Evolutionary conservation across 192 early-diverging fungal species (phyloP).

Genomic region (Coemansia sp.): DNA sequence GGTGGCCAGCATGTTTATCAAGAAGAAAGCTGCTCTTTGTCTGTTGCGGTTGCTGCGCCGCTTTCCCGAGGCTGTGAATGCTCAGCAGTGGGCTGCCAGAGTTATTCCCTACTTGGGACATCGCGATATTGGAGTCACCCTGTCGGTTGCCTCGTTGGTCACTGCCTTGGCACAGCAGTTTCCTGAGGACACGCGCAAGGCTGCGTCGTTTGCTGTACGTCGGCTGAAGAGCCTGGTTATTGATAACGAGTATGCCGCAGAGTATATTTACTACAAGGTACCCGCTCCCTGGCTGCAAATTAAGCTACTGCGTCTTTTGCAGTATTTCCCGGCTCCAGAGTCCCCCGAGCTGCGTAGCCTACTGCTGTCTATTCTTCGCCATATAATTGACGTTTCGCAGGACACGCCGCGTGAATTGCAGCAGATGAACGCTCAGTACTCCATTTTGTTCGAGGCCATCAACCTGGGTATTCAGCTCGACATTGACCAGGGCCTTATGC

Average conservation of each 20-base stretch:
- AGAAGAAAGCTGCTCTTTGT: conserved; percentile 96
- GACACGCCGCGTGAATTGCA: conserved; percentile 94
- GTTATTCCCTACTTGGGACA: conserved; percentile 85
- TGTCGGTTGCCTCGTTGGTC: conserved; percentile 81
- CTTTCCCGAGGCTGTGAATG: conserved; percentile 85
- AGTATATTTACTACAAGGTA: conserved; percentile 98
- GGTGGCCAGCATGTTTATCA: conserved; percentile 84
- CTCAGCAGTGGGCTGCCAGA: conserved; percentile 81
- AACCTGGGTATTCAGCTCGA: conserved; percentile 94
- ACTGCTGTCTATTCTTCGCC: conserved; percentile 75
- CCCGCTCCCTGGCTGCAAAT: conserved; percentile 98
- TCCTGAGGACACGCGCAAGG: conserved; percentile 73
- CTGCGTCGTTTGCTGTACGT: conserved; percentile 75
- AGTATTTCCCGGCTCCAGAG: conserved; percentile 92
- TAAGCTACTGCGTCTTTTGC: conserved; percentile 89
- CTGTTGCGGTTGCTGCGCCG: conserved; percentile 86
- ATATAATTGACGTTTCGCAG: conserved; percentile 81
- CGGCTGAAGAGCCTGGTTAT: conserved; percentile 84
- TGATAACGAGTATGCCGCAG: conserved; percentile 75
- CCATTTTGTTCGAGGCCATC: conserved; percentile 96
- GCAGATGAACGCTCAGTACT: conserved; percentile 97
- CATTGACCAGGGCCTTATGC: conserved; percentile 81
- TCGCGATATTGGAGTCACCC: conserved; percentile 84
- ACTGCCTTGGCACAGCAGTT: conserved; percentile 89
- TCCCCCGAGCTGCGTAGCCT: conserved; percentile 58